Conservation (phyloP, 495 filamentous ascomycete genomes). For the Pyrenopolyporus hunteri region DNA sequence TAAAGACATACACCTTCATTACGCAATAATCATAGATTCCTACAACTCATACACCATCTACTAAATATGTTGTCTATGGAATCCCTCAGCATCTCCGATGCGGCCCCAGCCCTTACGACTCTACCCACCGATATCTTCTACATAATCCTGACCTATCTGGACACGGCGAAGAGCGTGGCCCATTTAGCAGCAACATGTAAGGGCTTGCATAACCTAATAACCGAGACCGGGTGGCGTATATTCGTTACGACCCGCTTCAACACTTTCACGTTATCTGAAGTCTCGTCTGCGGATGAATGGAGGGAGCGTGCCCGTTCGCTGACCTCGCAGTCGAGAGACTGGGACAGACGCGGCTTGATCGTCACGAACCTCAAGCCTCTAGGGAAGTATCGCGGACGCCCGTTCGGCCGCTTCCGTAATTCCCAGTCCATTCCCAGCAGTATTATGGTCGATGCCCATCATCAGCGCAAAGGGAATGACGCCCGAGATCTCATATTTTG, state of each 20-base stretch:
- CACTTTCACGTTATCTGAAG: constrained; percentile 37
- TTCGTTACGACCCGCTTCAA: constrained; percentile 50
- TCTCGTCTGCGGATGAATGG: constrained; percentile 39
- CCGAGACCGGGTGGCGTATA: constrained; percentile 48
- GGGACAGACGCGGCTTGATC: constrained; percentile 48
- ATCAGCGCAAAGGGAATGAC: constrained; percentile 34
- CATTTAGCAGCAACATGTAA: constrained; percentile 42
- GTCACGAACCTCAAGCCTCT: constrained; percentile 36
- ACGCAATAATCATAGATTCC: neutral
- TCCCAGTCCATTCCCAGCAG: constrained; percentile 41
- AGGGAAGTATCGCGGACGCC: constrained; percentile 5
- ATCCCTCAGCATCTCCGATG: constrained; percentile 9
- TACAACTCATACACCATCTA: neutral
- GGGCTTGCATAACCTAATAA: constrained; percentile 39
- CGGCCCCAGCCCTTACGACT: constrained; percentile 18
- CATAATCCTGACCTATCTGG: constrained; percentile 45
- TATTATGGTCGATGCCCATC: constrained; percentile 49
- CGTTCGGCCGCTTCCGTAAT: neutral
- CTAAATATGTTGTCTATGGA: neutral
- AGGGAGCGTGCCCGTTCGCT: constrained; percentile 44
- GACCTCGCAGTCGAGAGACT: constrained; percentile 52
- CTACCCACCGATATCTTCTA: constrained; percentile 51
- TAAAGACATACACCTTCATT: too few species aligned
- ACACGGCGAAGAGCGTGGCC: constrained; percentile 47
- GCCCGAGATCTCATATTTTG: constrained; percentile 51